A percentile compares a stretch with the other conserved stretches of the same genome.
Conservation (phyloP, 176 grass and related monocot genomes). For the Hordeum marinum region DNA sequence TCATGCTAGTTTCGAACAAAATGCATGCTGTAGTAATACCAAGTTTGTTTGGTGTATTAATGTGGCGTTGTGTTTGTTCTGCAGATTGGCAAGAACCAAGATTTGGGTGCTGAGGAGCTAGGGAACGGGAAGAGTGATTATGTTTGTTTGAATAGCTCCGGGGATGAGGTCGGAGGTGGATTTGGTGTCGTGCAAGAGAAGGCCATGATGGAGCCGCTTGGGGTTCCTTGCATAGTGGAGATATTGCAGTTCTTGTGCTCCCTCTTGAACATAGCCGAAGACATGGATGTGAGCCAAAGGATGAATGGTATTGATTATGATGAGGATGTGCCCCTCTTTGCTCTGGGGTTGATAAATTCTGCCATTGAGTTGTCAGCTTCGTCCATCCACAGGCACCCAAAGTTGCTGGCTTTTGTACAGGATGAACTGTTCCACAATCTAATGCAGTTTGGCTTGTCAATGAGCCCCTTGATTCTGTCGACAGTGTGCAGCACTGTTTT, state of each 20-base stretch:
- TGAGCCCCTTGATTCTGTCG: conserved; percentile 87
- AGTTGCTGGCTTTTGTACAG: conserved; percentile 76
- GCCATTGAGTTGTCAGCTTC: conserved; percentile 69
- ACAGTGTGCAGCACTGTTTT: conserved; percentile 92
- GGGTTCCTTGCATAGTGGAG: conserved; percentile 92
- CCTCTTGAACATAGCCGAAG: conserved; percentile 83
- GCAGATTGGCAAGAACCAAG: conserved; percentile 58
- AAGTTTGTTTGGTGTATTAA: conserved; percentile 17
- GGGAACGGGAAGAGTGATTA: conserved; percentile 56
- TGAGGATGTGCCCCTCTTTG: conserved; percentile 95
- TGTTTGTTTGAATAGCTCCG: conserved; percentile 38
- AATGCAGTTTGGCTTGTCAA: conserved; percentile 94
- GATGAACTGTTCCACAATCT: conserved; percentile 90
- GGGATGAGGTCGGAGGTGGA: conserved; percentile 36
- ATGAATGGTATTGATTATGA: conserved; percentile 78
- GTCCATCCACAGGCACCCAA: conserved; percentile 54
- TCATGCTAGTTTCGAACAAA: neutral
- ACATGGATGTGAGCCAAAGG: conserved; percentile 77
- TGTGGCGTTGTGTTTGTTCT: conserved; percentile 13
- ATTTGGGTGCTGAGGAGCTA: conserved; percentile 38
- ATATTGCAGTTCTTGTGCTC: conserved; percentile 95
- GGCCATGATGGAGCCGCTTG: conserved; percentile 59
- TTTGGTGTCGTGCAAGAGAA: conserved; percentile 28
- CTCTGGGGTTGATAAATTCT: conserved; percentile 82
- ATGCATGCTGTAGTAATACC: neutral